Conservation (phyloP, 1,284 basidiomycete genomes). For the Moniliella sp. region DNA sequence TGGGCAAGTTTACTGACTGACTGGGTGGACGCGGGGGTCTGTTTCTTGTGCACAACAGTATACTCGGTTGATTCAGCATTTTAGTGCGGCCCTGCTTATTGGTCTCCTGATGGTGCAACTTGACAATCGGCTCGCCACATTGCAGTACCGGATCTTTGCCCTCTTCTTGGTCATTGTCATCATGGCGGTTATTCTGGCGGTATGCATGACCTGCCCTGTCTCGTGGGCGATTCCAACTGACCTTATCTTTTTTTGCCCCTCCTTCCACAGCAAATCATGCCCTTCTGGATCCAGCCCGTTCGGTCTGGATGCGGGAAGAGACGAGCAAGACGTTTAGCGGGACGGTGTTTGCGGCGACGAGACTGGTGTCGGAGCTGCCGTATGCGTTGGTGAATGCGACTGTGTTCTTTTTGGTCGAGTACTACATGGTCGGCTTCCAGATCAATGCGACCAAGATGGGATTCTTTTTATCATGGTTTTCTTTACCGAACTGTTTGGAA, state of each 20-base stretch:
- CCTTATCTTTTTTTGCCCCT: constrained; percentile 43
- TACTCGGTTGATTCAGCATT: constrained; percentile 49
- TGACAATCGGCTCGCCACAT: constrained; percentile 45
- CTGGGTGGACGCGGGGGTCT: too few species aligned
- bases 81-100: constrained; percentile 50
- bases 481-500: constrained; percentile 7
- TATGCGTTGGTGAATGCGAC: constrained; percentile 43
- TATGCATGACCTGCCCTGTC: constrained; percentile 52
- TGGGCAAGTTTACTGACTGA: constrained; percentile 10
- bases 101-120: constrained; percentile 66
- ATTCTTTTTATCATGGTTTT: constrained; percentile 45
- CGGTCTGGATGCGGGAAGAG: constrained; percentile 20
- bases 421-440: constrained; percentile 46
- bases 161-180: constrained; percentile 42
- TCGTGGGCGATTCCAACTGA: constrained; percentile 60
- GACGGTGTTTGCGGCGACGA: constrained; percentile 30
- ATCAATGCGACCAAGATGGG: constrained; percentile 41
- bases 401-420: constrained; percentile 17
- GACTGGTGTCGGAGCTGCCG: constrained; percentile 41
- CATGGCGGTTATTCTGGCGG: constrained; percentile 52
- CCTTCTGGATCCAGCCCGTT: constrained; percentile 59
- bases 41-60: too few species aligned
- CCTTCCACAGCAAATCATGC: constrained; percentile 49
- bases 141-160: constrained; percentile 65
- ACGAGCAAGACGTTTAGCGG: constrained; percentile 17